Percentiles rank a stretch among this genome's conserved stretches.
Evolutionary conservation across 139 green algal genomes (phyloP).

Genomic region (Picochlorum sp.): DNA sequence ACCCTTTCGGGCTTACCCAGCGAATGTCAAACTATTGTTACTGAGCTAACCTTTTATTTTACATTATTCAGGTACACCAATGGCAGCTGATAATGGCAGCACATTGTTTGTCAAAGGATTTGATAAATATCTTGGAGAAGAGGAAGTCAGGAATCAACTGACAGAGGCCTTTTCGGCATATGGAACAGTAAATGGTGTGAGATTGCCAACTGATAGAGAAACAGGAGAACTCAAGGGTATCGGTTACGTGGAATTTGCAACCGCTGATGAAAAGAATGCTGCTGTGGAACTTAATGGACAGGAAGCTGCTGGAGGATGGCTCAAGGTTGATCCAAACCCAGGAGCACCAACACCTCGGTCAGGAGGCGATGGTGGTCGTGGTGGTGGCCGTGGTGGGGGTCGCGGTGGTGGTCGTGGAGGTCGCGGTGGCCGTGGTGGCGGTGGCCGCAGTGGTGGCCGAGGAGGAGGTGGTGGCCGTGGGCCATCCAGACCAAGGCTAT

Average conservation of each 20-base stretch:
- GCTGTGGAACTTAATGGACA: constrained; percentile 45
- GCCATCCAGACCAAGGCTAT: constrained; percentile 31
- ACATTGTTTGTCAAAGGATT: constrained; percentile 77
- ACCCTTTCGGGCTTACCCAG: constrained; percentile 40
- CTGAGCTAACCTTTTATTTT: constrained; percentile 5
- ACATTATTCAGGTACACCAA: constrained; percentile 18
- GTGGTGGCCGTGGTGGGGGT: constrained; percentile 29
- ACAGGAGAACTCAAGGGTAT: constrained; percentile 66
- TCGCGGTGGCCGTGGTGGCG: constrained; percentile 21
- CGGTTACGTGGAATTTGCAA: constrained; percentile 63
- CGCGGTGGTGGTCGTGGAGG: constrained; percentile 16
- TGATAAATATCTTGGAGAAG: constrained; percentile 52
- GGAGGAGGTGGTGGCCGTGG: constrained; percentile 22
- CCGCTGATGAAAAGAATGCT: constrained; percentile 41
- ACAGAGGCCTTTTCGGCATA: constrained; percentile 48
- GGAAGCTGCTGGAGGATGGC: constrained; percentile 48
- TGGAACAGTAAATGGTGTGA: constrained; percentile 50
- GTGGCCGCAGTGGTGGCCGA: constrained; percentile 36
- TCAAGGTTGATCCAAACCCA: constrained; percentile 41
- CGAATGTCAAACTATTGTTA: constrained; percentile 16
- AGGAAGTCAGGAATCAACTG: constrained; percentile 50
- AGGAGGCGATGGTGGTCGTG: constrained; percentile 19
- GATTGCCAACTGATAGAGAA: constrained; percentile 66
- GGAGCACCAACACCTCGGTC: background rate
- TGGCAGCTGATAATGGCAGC: constrained; percentile 20